Evolutionary conservation across 371 early-diverging fungal genomes (phyloP), one percentile per base, ranked within the genome.

Genomic region (Lichtheimia corymbifera): DNA sequence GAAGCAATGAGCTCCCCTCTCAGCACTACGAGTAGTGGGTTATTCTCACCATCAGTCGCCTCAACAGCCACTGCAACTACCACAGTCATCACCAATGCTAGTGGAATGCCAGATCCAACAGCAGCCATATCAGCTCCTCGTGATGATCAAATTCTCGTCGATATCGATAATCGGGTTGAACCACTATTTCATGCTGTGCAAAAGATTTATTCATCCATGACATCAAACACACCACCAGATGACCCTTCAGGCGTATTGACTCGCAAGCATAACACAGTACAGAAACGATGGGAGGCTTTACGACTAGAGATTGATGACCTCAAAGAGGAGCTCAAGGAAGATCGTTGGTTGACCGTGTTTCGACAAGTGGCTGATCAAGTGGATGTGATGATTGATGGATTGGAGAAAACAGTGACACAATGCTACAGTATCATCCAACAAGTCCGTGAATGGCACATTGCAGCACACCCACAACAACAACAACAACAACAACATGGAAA

Each of bases 311-410:
- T 73, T 51, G 76, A 77, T n/a, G 85, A 80, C 13, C 65, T 83
- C 22, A 85, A 83, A 60, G 76, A 75, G 15, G 87, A 85, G 40
- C 69, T 84, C 42, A 87, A 87, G 53, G 85, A 87, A 52, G 85
- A 84, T 58, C 77, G 76, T 30, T 87, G 87, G 85, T 67, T 83
- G 13, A 72, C 72, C n/a, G 83, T 83, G 17, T 87, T 87, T 62
- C 77, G 82, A 22, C 75, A 84, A 58, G 83, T 83, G 28, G 76
- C 85, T 1, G 78, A 80, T 51, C 83, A 87, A 60, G 85, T 84
- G 7, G 82, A 80, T 65, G 73, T 72, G 3, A 83, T 87, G 83
- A 84, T 85, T 65, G 86, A 87, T 56, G 80, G 82, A 1, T 68
- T 84, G 22, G 86, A 87, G 47, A 71, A 78, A 28, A 82, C 83